Conservation (phyloP, 1,284 basidiomycete genomes). For the Irpex lacteus region DNA sequence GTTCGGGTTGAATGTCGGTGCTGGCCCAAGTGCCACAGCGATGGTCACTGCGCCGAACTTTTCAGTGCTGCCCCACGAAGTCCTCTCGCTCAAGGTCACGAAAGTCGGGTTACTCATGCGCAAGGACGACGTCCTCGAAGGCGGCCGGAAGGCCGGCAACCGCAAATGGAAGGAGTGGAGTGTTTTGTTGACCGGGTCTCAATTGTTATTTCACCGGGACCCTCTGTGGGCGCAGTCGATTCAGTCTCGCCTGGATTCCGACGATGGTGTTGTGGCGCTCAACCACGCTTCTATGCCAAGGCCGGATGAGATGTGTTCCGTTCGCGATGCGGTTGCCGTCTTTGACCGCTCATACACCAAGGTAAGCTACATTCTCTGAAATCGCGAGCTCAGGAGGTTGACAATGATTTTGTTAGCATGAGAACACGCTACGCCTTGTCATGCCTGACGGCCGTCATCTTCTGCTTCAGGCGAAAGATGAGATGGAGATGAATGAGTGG, state of each 20-base stretch:
- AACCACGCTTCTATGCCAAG: constrained; percentile 64
- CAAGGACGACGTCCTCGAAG: constrained; percentile 80
- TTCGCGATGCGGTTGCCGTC: constrained; percentile 79
- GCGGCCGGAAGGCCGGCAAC: constrained; percentile 71
- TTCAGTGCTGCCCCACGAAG: constrained; percentile 27
- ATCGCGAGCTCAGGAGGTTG: neutral
- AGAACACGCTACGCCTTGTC: constrained; percentile 76
- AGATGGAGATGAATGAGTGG: constrained; percentile 88
- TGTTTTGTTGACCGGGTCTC: constrained; percentile 86
- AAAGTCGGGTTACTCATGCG: constrained; percentile 83
- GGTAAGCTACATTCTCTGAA: constrained; percentile 38
- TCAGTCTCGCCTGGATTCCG: constrained; percentile 51
- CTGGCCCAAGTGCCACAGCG: constrained; percentile 26
- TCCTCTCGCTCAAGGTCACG: constrained; percentile 67
- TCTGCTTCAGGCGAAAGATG: constrained; percentile 74
- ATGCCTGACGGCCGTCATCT: constrained; percentile 78
- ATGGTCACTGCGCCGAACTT: constrained; percentile 19
- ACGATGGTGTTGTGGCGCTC: constrained; percentile 39
- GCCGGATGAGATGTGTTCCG: constrained; percentile 85
- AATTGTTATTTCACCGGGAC: constrained; percentile 92
- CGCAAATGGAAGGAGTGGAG: constrained; percentile 91
- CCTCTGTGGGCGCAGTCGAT: constrained; percentile 63
- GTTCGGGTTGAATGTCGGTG: constrained; percentile 45
- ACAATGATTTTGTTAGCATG: constrained; percentile 11
- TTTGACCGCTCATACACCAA: constrained; percentile 76